A percentile compares a stretch with the other conserved stretches of the same genome.
Conservation (phyloP, 345 rosid genomes). For the Eucalyptus decipiens region DNA sequence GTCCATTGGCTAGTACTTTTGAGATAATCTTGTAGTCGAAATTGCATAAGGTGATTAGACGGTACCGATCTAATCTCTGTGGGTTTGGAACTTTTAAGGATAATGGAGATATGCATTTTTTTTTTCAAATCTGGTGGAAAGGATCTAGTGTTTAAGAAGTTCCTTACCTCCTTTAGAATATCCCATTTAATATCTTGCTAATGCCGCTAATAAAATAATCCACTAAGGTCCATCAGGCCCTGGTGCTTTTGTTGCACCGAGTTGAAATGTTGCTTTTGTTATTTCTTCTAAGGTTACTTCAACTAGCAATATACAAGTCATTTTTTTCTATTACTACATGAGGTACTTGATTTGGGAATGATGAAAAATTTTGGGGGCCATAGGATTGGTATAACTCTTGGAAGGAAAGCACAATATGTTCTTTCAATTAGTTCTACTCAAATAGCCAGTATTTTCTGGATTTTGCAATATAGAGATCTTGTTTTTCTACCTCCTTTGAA, state of each 20-base stretch:
- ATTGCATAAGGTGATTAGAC: neutral
- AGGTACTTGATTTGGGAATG: neutral
- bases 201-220: neutral
- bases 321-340: neutral
- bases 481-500: neutral
- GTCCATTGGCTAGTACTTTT: neutral
- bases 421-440: neutral
- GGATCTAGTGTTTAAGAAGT: neutral
- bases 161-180: neutral
- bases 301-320: rapidly evolving
- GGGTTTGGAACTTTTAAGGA: rapidly evolving
- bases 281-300: neutral
- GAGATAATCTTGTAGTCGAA: neutral
- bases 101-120: neutral
- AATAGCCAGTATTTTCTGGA: neutral
- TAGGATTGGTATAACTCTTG: neutral
- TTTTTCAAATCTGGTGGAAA: neutral
- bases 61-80: rapidly evolving
- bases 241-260: neutral
- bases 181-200: neutral
- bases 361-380: neutral
- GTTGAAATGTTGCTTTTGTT: neutral
- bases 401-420: neutral
- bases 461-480: neutral
- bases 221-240: neutral